Evolutionary conservation across 495 filamentous ascomycete genomes (phyloP), one percentile per base, ranked within the genome.

Genomic region (Paragyromitra xinjiangensis): DNA sequence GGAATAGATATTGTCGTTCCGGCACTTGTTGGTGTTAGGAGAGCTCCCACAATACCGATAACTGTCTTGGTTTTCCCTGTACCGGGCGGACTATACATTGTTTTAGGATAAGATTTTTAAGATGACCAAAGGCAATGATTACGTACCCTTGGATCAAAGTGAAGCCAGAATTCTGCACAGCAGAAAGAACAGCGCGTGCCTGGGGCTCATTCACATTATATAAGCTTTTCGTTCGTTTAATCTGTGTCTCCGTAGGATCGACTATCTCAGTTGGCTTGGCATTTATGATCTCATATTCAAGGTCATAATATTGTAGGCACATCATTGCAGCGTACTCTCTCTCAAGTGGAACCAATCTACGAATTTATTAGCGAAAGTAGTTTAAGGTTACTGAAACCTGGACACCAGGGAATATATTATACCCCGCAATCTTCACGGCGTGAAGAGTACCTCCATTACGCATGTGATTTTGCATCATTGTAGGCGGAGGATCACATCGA

Each of bases 1-100:
- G 90, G 88, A 26, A 87, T 86, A 40, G 83, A 83, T 61, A 90
- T 86, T 45, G 86, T 78, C 4, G 87, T 85, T 7, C 86, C 87
- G 5, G 61, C 75, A 44, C 70, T 85, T 67, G 74, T 84, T 70
- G 83, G 87, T 80, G 89, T 93, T 12, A 99, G 81, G 7, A 98
- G 86, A 73, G 93, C 92, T 55, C 95, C 95, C 14, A 97, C 93
- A 85, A 98, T 97, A 59, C 95, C 95, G 72, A 97, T 89, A 68
- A 99, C 98, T 0, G 95, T 99, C 83, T 98, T 99, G 0, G 95
- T 99, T 84, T 99, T 99, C 81, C 95, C 95, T 3, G 95, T 95
- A 81, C 95, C 95, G 1, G 95, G 95, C 63, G 95, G 96, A 51
- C 88, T 89, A 64, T 48, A 70, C 53, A 64, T 14, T 40, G 73